Conservation (phyloP, 2,329 filamentous ascomycete species). For the Clarireedia hainanense region DNA sequence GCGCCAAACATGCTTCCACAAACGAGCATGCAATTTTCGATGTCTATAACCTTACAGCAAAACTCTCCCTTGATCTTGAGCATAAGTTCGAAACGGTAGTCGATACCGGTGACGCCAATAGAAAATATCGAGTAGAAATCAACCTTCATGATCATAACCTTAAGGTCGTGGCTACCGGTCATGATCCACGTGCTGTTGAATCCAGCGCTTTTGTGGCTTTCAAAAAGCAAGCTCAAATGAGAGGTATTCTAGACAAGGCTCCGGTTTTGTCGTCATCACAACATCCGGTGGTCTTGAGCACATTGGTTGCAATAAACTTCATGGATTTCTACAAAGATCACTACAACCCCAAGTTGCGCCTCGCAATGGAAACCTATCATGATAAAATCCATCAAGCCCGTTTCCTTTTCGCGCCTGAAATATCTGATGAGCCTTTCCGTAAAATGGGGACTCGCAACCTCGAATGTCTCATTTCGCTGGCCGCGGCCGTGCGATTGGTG, state of each 20-base stretch:
- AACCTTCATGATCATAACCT: too few relatives aligned
- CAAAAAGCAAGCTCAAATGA: neutral
- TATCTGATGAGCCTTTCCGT: neutral
- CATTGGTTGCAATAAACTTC: conserved; percentile 3
- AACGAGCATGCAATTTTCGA: neutral
- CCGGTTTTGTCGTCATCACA: neutral
- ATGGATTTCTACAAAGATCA: conserved; percentile 8
- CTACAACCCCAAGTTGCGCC: neutral
- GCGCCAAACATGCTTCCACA: neutral
- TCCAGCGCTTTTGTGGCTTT: neutral
- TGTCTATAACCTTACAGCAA: conserved; percentile 4
- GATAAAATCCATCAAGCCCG: neutral
- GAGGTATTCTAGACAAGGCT: neutral
- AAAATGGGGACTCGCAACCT: neutral
- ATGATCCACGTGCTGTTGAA: too few relatives aligned
- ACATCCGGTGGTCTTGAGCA: neutral
- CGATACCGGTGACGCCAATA: too few relatives aligned
- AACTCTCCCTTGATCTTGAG: neutral
- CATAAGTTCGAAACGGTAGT: neutral
- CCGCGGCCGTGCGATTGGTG: neutral
- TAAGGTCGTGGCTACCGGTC: too few relatives aligned
- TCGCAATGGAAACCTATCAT: neutral
- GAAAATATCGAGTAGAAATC: too few relatives aligned
- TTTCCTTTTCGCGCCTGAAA: neutral
- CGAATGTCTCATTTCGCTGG: neutral